Evolutionary conservation across 441 rosid genomes (phyloP), one percentile per base, ranked within the genome.

Genomic region (Euphorbia celastroides): DNA sequence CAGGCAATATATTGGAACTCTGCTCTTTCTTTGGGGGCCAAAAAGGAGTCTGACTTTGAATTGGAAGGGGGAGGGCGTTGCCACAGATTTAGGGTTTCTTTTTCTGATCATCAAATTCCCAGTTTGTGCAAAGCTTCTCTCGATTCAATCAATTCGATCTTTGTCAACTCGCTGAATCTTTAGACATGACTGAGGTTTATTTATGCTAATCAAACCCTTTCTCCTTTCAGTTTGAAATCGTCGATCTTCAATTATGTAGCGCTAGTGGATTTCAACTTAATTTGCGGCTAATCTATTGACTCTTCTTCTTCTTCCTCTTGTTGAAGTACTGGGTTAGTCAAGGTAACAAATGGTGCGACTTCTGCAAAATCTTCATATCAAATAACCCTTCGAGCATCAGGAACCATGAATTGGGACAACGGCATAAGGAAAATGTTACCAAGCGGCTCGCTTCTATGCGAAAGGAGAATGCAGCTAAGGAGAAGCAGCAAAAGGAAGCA

Each of bases 321-420:
- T 36, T 62, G 38, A 55, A 27, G 64, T 50, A 80, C 75, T 90
- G 98, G 98, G 97, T 93, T 32, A 90, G 97, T 65, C 97, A 93
- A 75, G 97, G 97, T 22, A 93, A 93, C 57, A 90, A 93, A 81
- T 93, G 96, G 97, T 93, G 98, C 26, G 96, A 93, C 48, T 86
- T 87, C 80, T 93, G 98, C 85, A 93, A 93, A 80, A 86, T 93
- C 56, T 93, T 67, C 74, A 68, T 89, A 56, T 79, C 96, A 56
- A 90, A 88, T 73, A 88, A 90, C 65, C 90, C 88, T 57, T 75
- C 93, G 17, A 90, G 97, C 70, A 88, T 93, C 30, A 81, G 94
- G 71, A 93, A 93, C 83, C 98, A 93, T 80, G 98, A 93, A 57
- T 92, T 93, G 48, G 98, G 98, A 67, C 80, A 79, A 62, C 92